Base-by-base conservation (phyloP, 345 rosid genomes). In the Bruguiera sexangula region DNA sequence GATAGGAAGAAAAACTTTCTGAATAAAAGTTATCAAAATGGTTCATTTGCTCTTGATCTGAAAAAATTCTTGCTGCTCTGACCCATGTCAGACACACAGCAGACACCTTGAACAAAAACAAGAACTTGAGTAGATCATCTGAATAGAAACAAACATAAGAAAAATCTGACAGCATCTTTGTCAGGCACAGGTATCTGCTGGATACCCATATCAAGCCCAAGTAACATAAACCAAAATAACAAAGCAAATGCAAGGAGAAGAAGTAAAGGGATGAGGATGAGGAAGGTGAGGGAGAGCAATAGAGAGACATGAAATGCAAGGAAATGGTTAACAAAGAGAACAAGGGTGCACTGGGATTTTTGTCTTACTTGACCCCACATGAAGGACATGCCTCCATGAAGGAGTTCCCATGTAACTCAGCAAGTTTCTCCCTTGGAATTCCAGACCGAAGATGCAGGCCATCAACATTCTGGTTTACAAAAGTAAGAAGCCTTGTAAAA, bases 361-460 rank as follows among this genome's bases (percentile, higher is more conserved):
- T 61, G 39, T 29, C 63, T 86, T 87, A 95, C 99, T 92, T 96
- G 1, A 76, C 82, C 68, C 89, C 84, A 79, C 99, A 95, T 20
- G 92, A 84, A 74, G 89, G 84, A 66, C 98, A 95, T 76, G 77
- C 73, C 78, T 95, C 99, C 97, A 91, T 86, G 81, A 95, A 95
- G 70, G 96, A 92, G 70, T 95, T 84, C 69, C 99, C 98, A 73
- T 95, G 98, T 78, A 92, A 78, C 71, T 95, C 98, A 55, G 96
- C 85, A 76, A 95, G 92, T 79, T 95, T 95, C 80, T 88, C 96
- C 85, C 99, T 88, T 66, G 99, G 96, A 58, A 95, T 95, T 71
- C 97, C 97, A 78, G 99, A 95, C 61, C 99, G 96, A 79, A 92
- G 96, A 79, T 95, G 99, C 66, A 95, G 90, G 65, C 99, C 97